Conservation (phyloP, 1,284 basidiomycete species). For the Hemileia vastatrix region DNA sequence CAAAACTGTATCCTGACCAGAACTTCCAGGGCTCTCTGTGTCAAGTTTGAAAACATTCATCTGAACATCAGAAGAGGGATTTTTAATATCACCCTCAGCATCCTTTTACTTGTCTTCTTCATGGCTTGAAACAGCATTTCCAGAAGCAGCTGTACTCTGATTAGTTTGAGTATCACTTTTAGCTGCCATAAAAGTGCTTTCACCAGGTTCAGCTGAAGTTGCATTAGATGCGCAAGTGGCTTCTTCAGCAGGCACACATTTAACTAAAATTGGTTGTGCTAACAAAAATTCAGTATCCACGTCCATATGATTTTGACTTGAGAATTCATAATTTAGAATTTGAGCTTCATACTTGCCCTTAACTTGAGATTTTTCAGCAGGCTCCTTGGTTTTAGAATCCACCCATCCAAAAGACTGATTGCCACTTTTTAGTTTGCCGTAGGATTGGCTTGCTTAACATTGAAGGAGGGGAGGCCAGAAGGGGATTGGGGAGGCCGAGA, state of each 20-base stretch:
- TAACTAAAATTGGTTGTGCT: slow-evolving; percentile 65
- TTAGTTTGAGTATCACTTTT: slow-evolving; percentile 42
- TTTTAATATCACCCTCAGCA: slow-evolving; percentile 27
- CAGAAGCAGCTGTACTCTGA: neutral
- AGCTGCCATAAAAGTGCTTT: slow-evolving; percentile 46
- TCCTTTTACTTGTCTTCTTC: slow-evolving; percentile 25
- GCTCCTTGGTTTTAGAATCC: too few species aligned
- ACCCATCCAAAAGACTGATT: too few species aligned
- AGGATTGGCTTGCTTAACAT: too few species aligned
- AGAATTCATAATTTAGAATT: too few species aligned
- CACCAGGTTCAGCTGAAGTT: slow-evolving; percentile 17
- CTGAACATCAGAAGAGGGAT: neutral
- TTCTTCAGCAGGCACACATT: slow-evolving; percentile 29
- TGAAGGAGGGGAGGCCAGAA: too few species aligned
- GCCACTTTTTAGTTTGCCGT: too few species aligned
- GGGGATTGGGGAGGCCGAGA: too few species aligned
- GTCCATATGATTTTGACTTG: slow-evolving; percentile 75
- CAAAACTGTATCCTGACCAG: too few species aligned
- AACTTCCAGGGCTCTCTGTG: neutral
- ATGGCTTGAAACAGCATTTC: neutral
- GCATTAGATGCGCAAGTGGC: slow-evolving; percentile 24
- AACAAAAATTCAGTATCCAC: slow-evolving; percentile 83
- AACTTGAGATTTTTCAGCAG: too few species aligned
- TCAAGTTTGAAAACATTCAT: neutral
- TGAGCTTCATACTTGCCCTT: too few species aligned